Percentiles rank a stretch among this genome's conserved stretches.
Evolutionary conservation across 345 rosid genomes (phyloP).

Genomic region (Euphorbia peplus): DNA sequence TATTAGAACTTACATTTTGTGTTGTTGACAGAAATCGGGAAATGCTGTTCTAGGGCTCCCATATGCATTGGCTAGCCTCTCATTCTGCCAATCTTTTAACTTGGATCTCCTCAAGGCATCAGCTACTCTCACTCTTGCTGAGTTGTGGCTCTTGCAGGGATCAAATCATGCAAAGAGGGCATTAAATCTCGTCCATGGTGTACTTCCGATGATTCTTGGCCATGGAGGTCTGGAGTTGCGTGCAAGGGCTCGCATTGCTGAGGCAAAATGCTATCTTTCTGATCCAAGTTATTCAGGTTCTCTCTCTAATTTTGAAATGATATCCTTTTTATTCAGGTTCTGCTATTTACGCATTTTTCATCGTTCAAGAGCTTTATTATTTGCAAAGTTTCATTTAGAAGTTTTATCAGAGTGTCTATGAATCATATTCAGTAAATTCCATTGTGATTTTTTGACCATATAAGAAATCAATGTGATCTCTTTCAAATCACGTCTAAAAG

Average conservation of each 20-base stretch:
- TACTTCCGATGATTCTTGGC: slow-evolving; percentile 87
- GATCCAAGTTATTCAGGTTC: slow-evolving; percentile 81
- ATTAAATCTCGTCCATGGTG: slow-evolving; percentile 59
- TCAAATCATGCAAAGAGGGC: slow-evolving; percentile 81
- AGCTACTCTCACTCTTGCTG: slow-evolving; percentile 85
- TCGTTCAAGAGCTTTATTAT: no score
- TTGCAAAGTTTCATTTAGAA: no score
- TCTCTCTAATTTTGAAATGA: slow-evolving; percentile 1
- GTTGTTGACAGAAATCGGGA: slow-evolving; percentile 74
- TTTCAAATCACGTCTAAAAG: no score
- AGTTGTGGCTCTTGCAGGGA: slow-evolving; percentile 87
- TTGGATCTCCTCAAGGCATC: slow-evolving; percentile 98
- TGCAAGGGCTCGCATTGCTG: slow-evolving; percentile 83
- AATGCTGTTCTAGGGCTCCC: slow-evolving; percentile 94
- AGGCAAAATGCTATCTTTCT: slow-evolving; percentile 86
- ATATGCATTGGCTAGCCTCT: slow-evolving; percentile 87
- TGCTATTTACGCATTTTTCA: no score
- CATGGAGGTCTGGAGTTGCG: slow-evolving; percentile 95
- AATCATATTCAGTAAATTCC: no score
- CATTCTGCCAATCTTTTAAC: slow-evolving; percentile 90
- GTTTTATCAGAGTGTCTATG: no score
- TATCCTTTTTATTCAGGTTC: neutral
- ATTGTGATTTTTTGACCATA: no score
- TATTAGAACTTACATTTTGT: slow-evolving; percentile 6
- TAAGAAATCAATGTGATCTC: no score